These are phyloP conservation scores for Aspergillus phoenicis DNA, from an alignment of 2,329 filamentous ascomycete genomes.

Conservation along the genomic window DNA sequence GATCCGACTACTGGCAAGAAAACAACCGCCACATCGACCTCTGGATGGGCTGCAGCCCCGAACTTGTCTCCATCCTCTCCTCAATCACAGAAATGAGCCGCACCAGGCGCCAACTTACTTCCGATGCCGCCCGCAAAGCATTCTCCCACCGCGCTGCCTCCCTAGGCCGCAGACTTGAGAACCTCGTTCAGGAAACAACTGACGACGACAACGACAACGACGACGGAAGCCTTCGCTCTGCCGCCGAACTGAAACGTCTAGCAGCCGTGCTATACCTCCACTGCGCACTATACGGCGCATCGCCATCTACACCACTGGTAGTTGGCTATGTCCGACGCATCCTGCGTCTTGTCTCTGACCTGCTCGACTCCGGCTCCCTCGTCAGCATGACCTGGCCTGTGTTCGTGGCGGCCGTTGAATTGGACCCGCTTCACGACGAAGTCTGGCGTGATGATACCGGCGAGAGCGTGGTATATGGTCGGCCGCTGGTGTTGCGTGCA, in stretches of 20 bases:
- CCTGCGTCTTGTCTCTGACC: constrained; percentile 35
- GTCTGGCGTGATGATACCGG: constrained; percentile 30
- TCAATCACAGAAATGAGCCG: constrained; percentile 52
- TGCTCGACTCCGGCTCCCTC: constrained; percentile 36
- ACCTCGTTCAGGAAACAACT: constrained; percentile 36
- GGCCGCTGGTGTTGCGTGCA: constrained; percentile 44
- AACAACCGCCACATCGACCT: constrained; percentile 43
- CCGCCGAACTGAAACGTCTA: constrained; percentile 48
- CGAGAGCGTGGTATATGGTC: constrained; percentile 31
- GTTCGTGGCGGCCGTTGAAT: constrained; percentile 49
- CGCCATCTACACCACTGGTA: constrained; percentile 43
- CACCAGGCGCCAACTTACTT: constrained; percentile 30
- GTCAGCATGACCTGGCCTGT: constrained; percentile 47
- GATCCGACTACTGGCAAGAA: constrained; percentile 51
- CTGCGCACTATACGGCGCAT: constrained; percentile 49
- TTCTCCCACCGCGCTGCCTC: constrained; percentile 39
- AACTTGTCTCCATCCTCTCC: constrained; percentile 51
- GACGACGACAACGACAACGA: constrained; percentile 32
- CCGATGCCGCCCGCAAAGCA: constrained; percentile 25
- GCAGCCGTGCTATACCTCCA: constrained; percentile 51
- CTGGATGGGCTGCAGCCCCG: constrained; percentile 55
- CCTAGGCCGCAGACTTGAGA: constrained; percentile 38
- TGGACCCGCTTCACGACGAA: constrained; percentile 43
- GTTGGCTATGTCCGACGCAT: constrained; percentile 38
- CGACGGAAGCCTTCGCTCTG: constrained; percentile 37